Evolutionary conservation across 139 green algal species (phyloP), one percentile per base, ranked within the genome.

Genomic region (Desmodesmus armatus): DNA sequence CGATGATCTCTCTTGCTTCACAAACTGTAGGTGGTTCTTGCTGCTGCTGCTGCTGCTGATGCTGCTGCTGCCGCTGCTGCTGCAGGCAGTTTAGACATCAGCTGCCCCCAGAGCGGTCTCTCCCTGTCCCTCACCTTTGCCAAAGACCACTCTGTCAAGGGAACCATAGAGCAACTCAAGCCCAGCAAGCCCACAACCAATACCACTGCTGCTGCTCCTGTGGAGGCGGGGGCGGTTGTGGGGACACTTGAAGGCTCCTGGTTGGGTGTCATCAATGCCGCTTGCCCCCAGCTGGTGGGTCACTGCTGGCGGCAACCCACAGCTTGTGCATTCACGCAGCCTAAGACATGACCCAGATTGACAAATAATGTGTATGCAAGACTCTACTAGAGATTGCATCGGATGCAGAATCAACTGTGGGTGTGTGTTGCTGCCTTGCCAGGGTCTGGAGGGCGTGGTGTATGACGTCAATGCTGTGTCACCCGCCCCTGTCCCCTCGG

Each of bases 401-500:
- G n/a, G n/a, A n/a, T n/a, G n/a, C n/a, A n/a, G n/a, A n/a, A n/a
- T n/a, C n/a, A n/a, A n/a, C n/a, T n/a, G n/a, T n/a, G n/a, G n/a
- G n/a, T n/a, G n/a, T n/a, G n/a, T 67, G 58, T 23, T 67, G 58
- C 58, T 67, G 58, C 29, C 41, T 9, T 17, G 29, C 40, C 79
- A 92, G 89, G 89, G 83, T 25, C 67, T 88, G n/a, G 82, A 90
- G 79, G 89, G 87, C 53, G 78, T 78, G 21, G 62, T 92, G 27
- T 77, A 88, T 70, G 77, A 69, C 39, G 73, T 76, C 72, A 73
- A 37, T 21, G 44, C 70, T 21, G 23, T 62, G n/a, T 39, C 33
- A 3, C 81, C 76, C 6, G 41, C 75, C 9, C 69, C 88, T 1
- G 63, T 88, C 27, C 25, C 70, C 1, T 41, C 41, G 11, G 7